phyloP scores from a whole-genome alignment of 2,329 filamentous ascomycete genomes.

The Ascosphaera acerosa region DNA sequence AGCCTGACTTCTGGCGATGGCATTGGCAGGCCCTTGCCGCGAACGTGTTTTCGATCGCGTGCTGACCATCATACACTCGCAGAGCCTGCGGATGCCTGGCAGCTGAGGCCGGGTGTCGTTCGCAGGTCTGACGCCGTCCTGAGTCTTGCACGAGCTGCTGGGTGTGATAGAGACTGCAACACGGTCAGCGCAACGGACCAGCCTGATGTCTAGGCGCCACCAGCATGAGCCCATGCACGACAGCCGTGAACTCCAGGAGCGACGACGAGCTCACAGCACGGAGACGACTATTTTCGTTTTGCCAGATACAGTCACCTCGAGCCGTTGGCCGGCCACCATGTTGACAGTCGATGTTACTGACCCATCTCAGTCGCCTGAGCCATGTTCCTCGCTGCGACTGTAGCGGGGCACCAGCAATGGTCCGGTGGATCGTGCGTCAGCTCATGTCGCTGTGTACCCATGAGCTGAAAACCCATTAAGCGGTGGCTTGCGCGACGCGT shows the following conservation, averaged over 20 bases:
- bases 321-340: neutral
- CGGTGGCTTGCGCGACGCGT: neutral
- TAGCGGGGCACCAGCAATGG: neutral
- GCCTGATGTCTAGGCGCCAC: neutral
- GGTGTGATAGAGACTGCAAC: neutral
- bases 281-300: conserved; percentile 1
- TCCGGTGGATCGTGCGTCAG: too few species aligned
- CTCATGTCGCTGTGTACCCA: too few species aligned
- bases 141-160: neutral
- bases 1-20: neutral
- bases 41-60: conserved; percentile 1
- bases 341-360: neutral
- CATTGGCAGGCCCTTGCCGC: neutral
- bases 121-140: too few species aligned
- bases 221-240: too few species aligned
- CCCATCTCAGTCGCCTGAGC: neutral
- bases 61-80: conserved; percentile 1
- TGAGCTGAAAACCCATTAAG: neutral
- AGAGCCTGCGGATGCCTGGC: neutral
- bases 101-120: too few species aligned
- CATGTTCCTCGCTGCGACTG: neutral
- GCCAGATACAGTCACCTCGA: neutral
- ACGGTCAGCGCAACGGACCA: neutral
- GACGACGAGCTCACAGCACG: too few species aligned
- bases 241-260: too few species aligned